A percentile compares a stretch with the other conserved stretches of the same genome.
These are phyloP conservation scores for Backusella sp. DNA, from an alignment of 192 early-diverging fungal species.

Conservation along the genomic window DNA sequence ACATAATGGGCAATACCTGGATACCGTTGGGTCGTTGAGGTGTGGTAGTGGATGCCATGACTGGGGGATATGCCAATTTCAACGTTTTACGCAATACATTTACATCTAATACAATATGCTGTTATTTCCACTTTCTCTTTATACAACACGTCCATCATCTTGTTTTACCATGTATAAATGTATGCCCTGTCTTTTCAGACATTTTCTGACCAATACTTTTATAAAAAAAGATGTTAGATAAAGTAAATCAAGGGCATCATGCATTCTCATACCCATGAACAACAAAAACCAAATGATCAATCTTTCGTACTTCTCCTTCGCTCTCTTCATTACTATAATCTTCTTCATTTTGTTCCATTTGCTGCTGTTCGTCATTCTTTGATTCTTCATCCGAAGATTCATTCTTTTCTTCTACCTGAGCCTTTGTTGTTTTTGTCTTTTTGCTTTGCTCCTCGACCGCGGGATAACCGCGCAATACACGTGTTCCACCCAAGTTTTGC, in stretches of 20 bases:
- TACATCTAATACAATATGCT: slow-evolving; percentile 49
- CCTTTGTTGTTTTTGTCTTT: slow-evolving; percentile 36
- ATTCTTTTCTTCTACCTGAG: slow-evolving; percentile 32
- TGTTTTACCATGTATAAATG: slow-evolving; percentile 49
- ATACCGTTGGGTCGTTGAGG: slow-evolving; percentile 44
- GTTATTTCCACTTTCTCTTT: not conserved
- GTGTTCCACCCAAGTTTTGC: slow-evolving; percentile 63
- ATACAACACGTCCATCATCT: not conserved
- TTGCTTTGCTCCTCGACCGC: slow-evolving; percentile 60
- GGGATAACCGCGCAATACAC: slow-evolving; percentile 70
- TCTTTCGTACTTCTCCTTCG: slow-evolving; percentile 62
- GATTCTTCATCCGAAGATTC: slow-evolving; percentile 32
- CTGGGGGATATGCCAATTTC: slow-evolving; percentile 46
- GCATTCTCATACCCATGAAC: slow-evolving; percentile 61
- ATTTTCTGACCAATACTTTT: slow-evolving; percentile 79
- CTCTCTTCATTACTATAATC: slow-evolving; percentile 50
- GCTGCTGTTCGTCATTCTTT: slow-evolving; percentile 41
- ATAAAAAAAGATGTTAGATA: not conserved
- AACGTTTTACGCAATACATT: slow-evolving; percentile 67
- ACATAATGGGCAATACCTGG: slow-evolving; percentile 81
- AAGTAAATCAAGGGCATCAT: not conserved
- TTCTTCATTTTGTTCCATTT: slow-evolving; percentile 46
- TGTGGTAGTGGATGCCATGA: slow-evolving; percentile 9
- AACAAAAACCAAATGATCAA: slow-evolving; percentile 80
- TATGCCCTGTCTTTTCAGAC: slow-evolving; percentile 51